Percentiles rank a stretch among this genome's conserved stretches.
phyloP scores from a whole-genome alignment of 1,284 basidiomycete genomes.

The Trichosporon coremiiforme region DNA sequence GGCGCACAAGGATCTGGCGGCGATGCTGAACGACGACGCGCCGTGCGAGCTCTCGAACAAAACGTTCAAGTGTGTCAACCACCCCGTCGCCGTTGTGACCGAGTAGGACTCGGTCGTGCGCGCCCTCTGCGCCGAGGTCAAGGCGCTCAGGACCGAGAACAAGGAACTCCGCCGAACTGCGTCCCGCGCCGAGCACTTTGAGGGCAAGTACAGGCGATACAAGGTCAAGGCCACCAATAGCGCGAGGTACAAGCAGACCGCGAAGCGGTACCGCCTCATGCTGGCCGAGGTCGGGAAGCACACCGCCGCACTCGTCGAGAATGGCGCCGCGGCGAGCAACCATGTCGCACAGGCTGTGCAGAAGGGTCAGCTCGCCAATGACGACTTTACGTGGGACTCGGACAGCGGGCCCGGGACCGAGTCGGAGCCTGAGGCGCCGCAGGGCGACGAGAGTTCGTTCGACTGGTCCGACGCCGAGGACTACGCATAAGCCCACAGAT shows the following conservation, averaged over 20 bases:
- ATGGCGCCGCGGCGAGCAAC: background rate
- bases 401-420: too few relatives aligned
- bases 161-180: background rate
- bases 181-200: background rate
- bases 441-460: background rate
- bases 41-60: background rate
- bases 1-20: background rate
- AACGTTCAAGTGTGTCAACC: background rate
- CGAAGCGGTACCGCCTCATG: background rate
- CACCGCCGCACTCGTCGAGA: background rate
- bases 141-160: background rate
- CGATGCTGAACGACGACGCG: background rate
- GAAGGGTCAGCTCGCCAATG: background rate
- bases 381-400: background rate
- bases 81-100: background rate
- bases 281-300: background rate
- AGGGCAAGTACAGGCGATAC: background rate
- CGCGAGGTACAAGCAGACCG: background rate
- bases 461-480: slow-evolving; percentile 1
- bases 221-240: background rate
- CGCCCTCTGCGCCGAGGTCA: background rate
- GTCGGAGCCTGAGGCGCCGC: background rate
- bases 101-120: too few relatives aligned
- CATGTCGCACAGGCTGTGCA: too few relatives aligned
- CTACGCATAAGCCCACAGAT: background rate